Evolutionary conservation across 1,284 basidiomycete genomes (phyloP).

Genomic region (Tilletia setariae): DNA sequence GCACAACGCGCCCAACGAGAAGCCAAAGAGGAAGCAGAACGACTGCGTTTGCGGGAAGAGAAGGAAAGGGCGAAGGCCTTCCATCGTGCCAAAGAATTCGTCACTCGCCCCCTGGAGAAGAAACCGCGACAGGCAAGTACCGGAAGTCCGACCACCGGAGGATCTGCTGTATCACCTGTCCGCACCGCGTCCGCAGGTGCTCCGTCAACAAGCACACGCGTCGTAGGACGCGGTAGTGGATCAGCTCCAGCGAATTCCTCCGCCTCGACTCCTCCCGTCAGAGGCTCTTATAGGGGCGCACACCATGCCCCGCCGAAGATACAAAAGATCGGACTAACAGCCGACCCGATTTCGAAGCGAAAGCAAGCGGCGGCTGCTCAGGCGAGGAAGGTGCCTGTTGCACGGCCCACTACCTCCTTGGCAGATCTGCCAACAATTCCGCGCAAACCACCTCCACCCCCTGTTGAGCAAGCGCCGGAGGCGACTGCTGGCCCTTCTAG

Average conservation of each 20-base stretch:
- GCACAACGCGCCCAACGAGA: no score
- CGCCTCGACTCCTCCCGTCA: neutral
- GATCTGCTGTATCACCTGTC: neutral
- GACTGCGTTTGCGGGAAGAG: no score
- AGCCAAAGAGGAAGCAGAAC: no score
- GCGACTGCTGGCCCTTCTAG: neutral
- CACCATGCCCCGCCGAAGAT: neutral
- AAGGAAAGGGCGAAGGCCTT: neutral
- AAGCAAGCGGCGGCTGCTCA: neutral
- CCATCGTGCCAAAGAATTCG: neutral
- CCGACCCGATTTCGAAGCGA: neutral
- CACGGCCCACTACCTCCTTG: neutral
- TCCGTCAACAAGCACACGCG: neutral
- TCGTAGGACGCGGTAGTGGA: neutral
- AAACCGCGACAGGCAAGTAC: neutral
- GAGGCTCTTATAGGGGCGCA: slow-evolving; percentile 4
- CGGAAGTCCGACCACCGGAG: neutral
- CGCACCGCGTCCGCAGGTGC: neutral
- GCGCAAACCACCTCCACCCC: neutral
- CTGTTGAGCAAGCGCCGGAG: neutral
- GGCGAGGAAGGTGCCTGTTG: neutral
- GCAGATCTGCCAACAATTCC: neutral
- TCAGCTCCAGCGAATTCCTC: neutral
- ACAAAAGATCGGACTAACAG: neutral
- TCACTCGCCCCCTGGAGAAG: neutral